Base-by-base conservation (phyloP, 129 eudicot genomes). In the Oenanthe sinensis region DNA sequence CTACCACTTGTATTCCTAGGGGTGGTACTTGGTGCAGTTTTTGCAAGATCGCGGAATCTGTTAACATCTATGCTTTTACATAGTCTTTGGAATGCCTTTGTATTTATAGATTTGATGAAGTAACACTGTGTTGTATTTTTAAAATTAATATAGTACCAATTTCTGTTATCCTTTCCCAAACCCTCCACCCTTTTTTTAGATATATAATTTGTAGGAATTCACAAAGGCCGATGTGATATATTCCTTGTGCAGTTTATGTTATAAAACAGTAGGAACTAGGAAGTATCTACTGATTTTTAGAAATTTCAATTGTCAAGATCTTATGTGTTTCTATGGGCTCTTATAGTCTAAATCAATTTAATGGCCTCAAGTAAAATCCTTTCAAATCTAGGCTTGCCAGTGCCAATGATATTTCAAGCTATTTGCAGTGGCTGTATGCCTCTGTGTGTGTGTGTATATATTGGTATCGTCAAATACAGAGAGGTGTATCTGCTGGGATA, bases 21-120 rank as follows among this genome's bases (percentile, higher is more conserved):
- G 77, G 81, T 87, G 58, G 91, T 88, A 22, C 83, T 90, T 84
- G 92, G 91, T 40, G 84, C 78, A n/a, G 89, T 90, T 79, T 90
- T 77, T 79, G 80, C 91, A 17, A 83, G 91, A 76, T 83, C 91
- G n/a, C 85, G 92, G 81, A 90, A 88, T 79, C 84, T 90, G 52
- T 67, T 90, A 54, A 83, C 93, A 9, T 90, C 89, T 54, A 85
- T 86, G 87, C 86, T 90, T 36, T 83, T 90, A 84, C 96, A 90
- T 80, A 88, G 91, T 77, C 85, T 89, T 33, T 89, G 93, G 93
- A 89, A 89, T 80, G 89, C 88, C 22, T 91, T 91, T 84, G 96
- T 91, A 81, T 87, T 88, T 78, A 69, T 91, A 82, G 91, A 91
- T 88, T 82, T 88, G 48, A 90, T 90, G 90, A 90, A 88, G 72